These are phyloP conservation scores for Grosmannia penicillata DNA, from an alignment of 2,329 filamentous ascomycete species.

Conservation along the genomic window DNA sequence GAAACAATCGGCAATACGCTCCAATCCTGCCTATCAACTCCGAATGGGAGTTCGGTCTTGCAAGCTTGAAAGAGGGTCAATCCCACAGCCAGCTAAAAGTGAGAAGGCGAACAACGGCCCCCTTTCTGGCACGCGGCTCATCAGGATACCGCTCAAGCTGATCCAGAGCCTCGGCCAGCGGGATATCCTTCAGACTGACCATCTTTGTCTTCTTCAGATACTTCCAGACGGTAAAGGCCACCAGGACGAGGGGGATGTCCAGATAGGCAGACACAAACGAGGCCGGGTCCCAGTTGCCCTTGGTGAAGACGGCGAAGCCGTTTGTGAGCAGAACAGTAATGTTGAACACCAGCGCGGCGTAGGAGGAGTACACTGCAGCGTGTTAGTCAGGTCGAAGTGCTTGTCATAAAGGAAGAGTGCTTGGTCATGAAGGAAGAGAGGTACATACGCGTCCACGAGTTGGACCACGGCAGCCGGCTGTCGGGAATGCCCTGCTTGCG, in stretches of 20 bases:
- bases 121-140: slow-evolving; percentile 14
- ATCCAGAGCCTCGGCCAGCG: slow-evolving; percentile 34
- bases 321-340: slow-evolving; percentile 50
- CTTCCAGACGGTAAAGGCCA: slow-evolving; percentile 7
- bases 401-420: slow-evolving; percentile 9
- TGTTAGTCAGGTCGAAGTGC: slow-evolving; percentile 5
- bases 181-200: slow-evolving; percentile 19
- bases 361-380: slow-evolving; percentile 24
- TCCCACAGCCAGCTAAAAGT: slow-evolving; percentile 26
- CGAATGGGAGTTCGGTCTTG: too few species aligned
- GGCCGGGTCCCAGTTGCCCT: slow-evolving; percentile 34
- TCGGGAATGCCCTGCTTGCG: slow-evolving; percentile 34
- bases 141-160: slow-evolving; percentile 24
- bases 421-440: background rate
- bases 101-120: slow-evolving; percentile 15
- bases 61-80: slow-evolving; percentile 7
- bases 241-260: slow-evolving; percentile 34
- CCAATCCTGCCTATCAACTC: too few species aligned
- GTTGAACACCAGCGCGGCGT: slow-evolving; percentile 12
- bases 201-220: slow-evolving; percentile 5
- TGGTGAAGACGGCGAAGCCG: slow-evolving; percentile 53
- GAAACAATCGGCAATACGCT: too few species aligned
- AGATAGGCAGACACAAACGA: slow-evolving; percentile 52
- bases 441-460: slow-evolving; percentile 42
- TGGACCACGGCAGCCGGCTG: slow-evolving; percentile 43